These are phyloP conservation scores for Pharnaceum exiguum DNA, from an alignment of 148 eudicot species.

Conservation along the genomic window DNA sequence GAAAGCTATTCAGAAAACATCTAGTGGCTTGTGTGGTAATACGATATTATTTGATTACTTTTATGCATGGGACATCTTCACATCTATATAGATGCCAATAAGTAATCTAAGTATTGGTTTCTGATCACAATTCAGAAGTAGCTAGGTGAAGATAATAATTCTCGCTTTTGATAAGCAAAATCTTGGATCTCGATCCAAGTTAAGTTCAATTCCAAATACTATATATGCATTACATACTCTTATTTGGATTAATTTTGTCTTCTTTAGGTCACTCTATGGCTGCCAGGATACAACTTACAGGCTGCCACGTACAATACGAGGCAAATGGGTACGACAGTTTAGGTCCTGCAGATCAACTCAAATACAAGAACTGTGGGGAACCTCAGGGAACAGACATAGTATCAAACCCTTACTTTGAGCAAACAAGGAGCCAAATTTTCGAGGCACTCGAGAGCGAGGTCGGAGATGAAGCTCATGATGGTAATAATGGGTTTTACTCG, in stretches of 20 bases:
- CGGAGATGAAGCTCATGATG: constrained; percentile 6
- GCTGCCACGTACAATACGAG: constrained; percentile 25
- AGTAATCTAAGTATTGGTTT: too few relatives aligned
- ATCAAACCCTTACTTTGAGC: constrained; percentile 7
- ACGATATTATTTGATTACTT: not conserved
- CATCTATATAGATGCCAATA: too few relatives aligned
- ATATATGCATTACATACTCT: too few relatives aligned
- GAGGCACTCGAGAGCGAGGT: constrained; percentile 26
- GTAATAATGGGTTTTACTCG: constrained; percentile 31
- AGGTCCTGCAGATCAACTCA: not conserved
- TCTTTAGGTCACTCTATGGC: constrained; percentile 18
- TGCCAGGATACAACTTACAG: constrained; percentile 23
- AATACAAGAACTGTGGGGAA: constrained; percentile 9
- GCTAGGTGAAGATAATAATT: too few relatives aligned
- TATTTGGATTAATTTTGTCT: too few relatives aligned
- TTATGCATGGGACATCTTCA: too few relatives aligned
- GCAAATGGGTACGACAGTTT: constrained; percentile 4
- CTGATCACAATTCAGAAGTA: too few relatives aligned
- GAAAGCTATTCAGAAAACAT: not conserved
- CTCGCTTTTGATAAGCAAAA: too few relatives aligned
- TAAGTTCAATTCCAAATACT: too few relatives aligned
- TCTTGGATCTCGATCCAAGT: too few relatives aligned
- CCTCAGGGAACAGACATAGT: not conserved
- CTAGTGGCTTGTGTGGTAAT: constrained; percentile 16
- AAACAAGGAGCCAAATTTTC: constrained; percentile 30